Evolutionary conservation across 176 grass and related monocot species (phyloP).

Genomic region (Aegilops speltoides): DNA sequence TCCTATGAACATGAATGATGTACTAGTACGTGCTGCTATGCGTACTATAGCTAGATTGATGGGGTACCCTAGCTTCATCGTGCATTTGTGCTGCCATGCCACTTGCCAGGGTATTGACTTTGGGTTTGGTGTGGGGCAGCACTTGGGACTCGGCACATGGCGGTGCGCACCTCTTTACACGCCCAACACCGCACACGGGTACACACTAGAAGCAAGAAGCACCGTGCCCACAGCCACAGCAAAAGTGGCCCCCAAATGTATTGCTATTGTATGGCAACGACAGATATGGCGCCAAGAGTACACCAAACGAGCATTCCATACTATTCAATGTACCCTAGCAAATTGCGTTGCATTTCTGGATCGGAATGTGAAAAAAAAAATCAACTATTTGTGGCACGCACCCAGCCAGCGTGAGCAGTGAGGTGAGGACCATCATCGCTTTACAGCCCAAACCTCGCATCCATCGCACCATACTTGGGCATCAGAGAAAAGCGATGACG

Average conservation of each 20-base stretch:
- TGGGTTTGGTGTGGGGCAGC: not conserved
- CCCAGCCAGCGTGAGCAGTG: not conserved
- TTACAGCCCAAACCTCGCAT: slow-evolving; percentile 41
- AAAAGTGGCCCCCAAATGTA: not conserved
- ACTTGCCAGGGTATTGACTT: not conserved
- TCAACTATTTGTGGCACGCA: not conserved
- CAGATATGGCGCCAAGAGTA: slow-evolving; percentile 14
- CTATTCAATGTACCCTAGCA: not conserved
- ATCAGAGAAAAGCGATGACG: not conserved
- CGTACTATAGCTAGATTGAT: not conserved
- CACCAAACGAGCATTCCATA: not conserved
- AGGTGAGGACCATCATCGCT: slow-evolving; percentile 4
- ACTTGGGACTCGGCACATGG: not conserved
- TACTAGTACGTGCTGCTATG: not conserved
- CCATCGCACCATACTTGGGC: slow-evolving; percentile 24
- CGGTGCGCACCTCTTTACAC: not conserved
- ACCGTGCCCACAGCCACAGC: not conserved
- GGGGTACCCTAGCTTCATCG: not conserved
- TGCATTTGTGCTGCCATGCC: not conserved
- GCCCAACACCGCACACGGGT: not conserved
- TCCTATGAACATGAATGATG: too few species aligned
- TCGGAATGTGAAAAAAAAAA: not conserved
- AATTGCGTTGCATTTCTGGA: not conserved
- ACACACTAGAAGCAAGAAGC: not conserved
- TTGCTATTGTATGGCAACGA: not conserved